Conservation (phyloP, 345 rosid genomes). For the Conringia planisiliqua region DNA sequence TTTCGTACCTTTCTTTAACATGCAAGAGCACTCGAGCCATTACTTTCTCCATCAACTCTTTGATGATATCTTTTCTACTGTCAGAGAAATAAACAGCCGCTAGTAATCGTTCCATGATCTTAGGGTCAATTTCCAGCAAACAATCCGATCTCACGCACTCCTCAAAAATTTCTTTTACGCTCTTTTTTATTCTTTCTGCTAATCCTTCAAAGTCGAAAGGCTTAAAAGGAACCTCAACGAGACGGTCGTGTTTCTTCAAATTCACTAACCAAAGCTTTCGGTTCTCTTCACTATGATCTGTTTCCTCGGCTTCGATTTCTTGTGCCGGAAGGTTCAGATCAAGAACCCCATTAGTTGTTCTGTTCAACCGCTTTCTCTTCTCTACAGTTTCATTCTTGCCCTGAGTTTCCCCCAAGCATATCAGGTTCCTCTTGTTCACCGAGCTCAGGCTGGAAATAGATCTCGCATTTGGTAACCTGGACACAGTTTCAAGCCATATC, state of each 20-base stretch:
- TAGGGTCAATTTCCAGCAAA: conserved; percentile 42
- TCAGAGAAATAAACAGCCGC: conserved; percentile 47
- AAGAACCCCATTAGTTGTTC: conserved; percentile 35
- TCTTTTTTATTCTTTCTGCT: conserved; percentile 37
- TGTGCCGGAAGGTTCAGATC: conserved; percentile 76
- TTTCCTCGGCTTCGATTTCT: conserved; percentile 37
- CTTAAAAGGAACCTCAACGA: conserved; percentile 46
- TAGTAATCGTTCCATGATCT: conserved; percentile 57
- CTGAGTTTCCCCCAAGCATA: conserved; percentile 26
- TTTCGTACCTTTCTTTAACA: conserved; percentile 39
- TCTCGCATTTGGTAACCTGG: conserved; percentile 1
- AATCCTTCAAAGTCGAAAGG: conserved; percentile 55
- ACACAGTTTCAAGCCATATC: conserved; percentile 41
- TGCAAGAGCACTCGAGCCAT: conserved; percentile 42
- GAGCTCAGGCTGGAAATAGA: conserved; percentile 4
- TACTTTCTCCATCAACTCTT: conserved; percentile 49
- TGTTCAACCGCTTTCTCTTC: conserved; percentile 44
- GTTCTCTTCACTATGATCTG: conserved; percentile 27
- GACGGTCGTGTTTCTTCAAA: conserved; percentile 36
- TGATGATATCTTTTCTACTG: conserved; percentile 18
- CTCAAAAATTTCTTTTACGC: conserved; percentile 36
- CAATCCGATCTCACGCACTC: conserved; percentile 34
- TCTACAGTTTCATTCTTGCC: conserved; percentile 33
- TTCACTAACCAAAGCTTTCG: conserved; percentile 52
- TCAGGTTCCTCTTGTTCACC: conserved; percentile 53